Evolutionary conservation across 768 basidiomycete genomes (phyloP).

Genomic region (Hydnum rufescens): DNA sequence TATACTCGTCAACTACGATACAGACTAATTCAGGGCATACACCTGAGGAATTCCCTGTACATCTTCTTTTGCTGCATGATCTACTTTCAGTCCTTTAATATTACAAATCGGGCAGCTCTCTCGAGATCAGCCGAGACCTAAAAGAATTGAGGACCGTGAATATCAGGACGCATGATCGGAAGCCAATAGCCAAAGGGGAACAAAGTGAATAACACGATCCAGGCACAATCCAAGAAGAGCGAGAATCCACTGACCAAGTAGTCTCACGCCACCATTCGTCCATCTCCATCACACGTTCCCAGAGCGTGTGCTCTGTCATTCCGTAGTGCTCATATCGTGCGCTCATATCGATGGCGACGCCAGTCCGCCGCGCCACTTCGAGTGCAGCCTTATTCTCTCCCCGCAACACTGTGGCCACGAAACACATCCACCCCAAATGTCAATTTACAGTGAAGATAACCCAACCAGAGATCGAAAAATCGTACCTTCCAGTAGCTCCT

Average conservation of each 20-base stretch:
- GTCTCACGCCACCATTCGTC: slow-evolving; percentile 87
- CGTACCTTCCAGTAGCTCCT: slow-evolving; percentile 56
- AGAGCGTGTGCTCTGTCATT: slow-evolving; percentile 65
- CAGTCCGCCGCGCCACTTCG: slow-evolving; percentile 63
- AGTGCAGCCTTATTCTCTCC: slow-evolving; percentile 69
- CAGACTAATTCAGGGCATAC: no score
- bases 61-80: no score
- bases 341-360: slow-evolving; percentile 12
- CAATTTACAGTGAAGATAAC: slow-evolving; percentile 8
- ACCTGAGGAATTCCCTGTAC: no score
- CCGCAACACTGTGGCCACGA: slow-evolving; percentile 20
- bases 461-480: slow-evolving; percentile 5
- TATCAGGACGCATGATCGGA: background rate
- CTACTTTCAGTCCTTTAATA: no score
- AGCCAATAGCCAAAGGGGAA: background rate
- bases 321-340: slow-evolving; percentile 60
- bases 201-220: background rate
- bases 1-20: no score
- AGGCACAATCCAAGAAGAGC: background rate
- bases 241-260: slow-evolving; percentile 34
- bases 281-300: slow-evolving; percentile 66
- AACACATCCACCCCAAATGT: background rate
- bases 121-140: background rate
- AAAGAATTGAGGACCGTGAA: background rate
- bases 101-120: background rate